Evolutionary conservation across 1,139 yeast genomes (phyloP).

Genomic region (Candida pseudoviswanathii): DNA sequence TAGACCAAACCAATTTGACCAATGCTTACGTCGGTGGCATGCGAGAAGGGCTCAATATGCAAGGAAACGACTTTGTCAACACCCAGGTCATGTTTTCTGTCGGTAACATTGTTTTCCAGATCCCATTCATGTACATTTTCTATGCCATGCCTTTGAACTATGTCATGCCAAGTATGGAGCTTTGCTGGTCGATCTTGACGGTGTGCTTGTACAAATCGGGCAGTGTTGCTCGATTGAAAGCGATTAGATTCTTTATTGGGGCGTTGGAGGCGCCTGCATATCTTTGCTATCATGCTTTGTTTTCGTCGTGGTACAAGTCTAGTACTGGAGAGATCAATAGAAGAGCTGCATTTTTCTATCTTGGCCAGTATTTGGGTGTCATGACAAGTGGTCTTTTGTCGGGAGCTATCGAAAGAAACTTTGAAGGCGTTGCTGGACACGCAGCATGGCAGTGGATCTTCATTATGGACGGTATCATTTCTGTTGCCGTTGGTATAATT

Average conservation of each 20-base stretch:
- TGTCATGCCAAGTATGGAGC: slow-evolving; percentile 58
- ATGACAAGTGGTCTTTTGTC: slow-evolving; percentile 67
- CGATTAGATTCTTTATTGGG: slow-evolving; percentile 61
- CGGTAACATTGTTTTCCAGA: slow-evolving; percentile 61
- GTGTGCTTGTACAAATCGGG: slow-evolving; percentile 52
- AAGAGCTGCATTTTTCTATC: slow-evolving; percentile 61
- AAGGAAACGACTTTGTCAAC: slow-evolving; percentile 66
- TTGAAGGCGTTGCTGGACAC: slow-evolving; percentile 52
- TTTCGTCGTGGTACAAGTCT: slow-evolving; percentile 61
- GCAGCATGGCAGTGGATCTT: slow-evolving; percentile 78
- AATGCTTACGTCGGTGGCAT: slow-evolving; percentile 72
- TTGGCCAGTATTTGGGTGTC: slow-evolving; percentile 62
- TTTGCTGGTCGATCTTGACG: slow-evolving; percentile 70
- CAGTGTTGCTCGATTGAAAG: slow-evolving; percentile 52
- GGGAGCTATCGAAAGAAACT: slow-evolving; percentile 53
- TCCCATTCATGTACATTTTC: slow-evolving; percentile 48
- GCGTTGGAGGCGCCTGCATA: slow-evolving; percentile 64
- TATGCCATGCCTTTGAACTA: slow-evolving; percentile 55
- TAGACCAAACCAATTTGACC: slow-evolving; percentile 61
- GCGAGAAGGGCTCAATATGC: slow-evolving; percentile 58
- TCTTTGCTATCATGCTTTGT: slow-evolving; percentile 59
- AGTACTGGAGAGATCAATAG: slow-evolving; percentile 55
- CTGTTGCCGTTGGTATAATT: slow-evolving; percentile 61
- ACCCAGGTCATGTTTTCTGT: slow-evolving; percentile 60
- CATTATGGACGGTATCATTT: slow-evolving; percentile 64